Evolutionary conservation across 768 basidiomycete species (phyloP).

Genomic region (Flagelloscypha sp.): DNA sequence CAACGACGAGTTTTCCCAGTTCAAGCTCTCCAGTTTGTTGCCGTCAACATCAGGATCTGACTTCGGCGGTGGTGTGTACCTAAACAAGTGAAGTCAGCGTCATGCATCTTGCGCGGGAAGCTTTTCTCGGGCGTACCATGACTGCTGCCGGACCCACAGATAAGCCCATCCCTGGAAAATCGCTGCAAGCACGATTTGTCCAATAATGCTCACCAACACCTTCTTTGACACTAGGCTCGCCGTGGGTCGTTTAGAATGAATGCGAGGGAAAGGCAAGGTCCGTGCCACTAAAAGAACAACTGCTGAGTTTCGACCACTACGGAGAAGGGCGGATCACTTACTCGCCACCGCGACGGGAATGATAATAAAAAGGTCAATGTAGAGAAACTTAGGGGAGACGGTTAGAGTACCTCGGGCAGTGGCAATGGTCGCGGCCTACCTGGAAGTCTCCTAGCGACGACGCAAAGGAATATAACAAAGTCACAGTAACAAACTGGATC

Average conservation of each 20-base stretch:
- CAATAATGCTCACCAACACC: conserved; percentile 86
- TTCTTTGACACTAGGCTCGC: conserved; percentile 94
- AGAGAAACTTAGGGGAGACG: conserved; percentile 61
- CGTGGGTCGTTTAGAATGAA: conserved; percentile 87
- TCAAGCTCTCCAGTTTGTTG: conserved; percentile 72
- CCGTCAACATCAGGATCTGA: conserved; percentile 36
- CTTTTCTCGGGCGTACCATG: conserved; percentile 58
- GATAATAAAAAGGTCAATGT: conserved; percentile 97
- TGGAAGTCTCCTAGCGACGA: conserved; percentile 96
- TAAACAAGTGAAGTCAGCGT: conserved; percentile 18
- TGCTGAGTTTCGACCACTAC: conserved; percentile 9
- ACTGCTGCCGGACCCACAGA: conserved; percentile 77
- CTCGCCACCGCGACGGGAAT: conserved; percentile 95
- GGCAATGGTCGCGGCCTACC: conserved; percentile 33
- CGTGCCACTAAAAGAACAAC: conserved; percentile 67
- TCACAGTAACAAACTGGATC: conserved; percentile 98
- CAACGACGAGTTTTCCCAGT: conserved; percentile 87
- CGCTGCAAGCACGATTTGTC: conserved; percentile 84
- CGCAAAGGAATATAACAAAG: conserved; percentile 90
- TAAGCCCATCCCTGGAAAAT: conserved; percentile 81
- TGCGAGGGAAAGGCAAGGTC: conserved; percentile 79
- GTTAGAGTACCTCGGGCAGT: neutral
- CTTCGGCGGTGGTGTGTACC: conserved; percentile 70
- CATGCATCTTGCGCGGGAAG: conserved; percentile 3
- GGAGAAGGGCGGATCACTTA: conserved; percentile 32